Percentiles rank a stretch among this genome's conserved stretches.
These are phyloP conservation scores for Gloeophyllum trabeum DNA, from an alignment of 768 basidiomycete species.

Conservation along the genomic window DNA sequence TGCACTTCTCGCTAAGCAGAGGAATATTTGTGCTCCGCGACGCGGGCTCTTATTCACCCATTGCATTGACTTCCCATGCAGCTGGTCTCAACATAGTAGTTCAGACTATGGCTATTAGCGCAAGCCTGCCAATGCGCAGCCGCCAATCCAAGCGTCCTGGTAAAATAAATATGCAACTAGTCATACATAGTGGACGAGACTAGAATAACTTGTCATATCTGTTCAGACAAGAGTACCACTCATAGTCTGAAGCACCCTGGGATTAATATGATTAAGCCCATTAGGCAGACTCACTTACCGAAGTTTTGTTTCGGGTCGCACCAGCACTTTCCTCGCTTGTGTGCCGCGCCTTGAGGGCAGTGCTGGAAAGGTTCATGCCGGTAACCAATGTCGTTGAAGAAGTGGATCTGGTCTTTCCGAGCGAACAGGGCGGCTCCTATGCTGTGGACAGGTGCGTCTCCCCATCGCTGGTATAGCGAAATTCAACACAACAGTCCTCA, in stretches of 20 bases:
- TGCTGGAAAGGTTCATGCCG: conserved; percentile 92
- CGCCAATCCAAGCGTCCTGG: too few relatives aligned
- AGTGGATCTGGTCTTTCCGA: conserved; percentile 83
- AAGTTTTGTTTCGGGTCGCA: conserved; percentile 70
- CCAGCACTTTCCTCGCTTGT: conserved; percentile 76
- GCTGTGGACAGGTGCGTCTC: conserved; percentile 75
- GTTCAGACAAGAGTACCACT: conserved; percentile 84
- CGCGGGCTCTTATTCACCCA: too few relatives aligned
- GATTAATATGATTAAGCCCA: neutral
- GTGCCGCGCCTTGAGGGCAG: conserved; percentile 70
- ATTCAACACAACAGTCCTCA: neutral
- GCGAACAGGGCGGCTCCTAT: conserved; percentile 89
- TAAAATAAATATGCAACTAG: too few relatives aligned
- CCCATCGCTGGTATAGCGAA: conserved; percentile 57
- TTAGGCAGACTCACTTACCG: conserved; percentile 35
- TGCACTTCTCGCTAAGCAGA: too few relatives aligned
- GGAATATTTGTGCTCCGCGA: too few relatives aligned
- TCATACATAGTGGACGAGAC: conserved; percentile 4
- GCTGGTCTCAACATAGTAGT: too few relatives aligned
- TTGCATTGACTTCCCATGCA: too few relatives aligned
- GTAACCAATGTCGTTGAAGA: conserved; percentile 92
- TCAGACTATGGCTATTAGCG: too few relatives aligned
- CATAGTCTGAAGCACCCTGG: conserved; percentile 39
- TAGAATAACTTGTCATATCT: conserved; percentile 58
- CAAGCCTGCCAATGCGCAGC: too few relatives aligned